phyloP scores from a whole-genome alignment of 768 basidiomycete genomes.

The Phylloporus arenicola region DNA sequence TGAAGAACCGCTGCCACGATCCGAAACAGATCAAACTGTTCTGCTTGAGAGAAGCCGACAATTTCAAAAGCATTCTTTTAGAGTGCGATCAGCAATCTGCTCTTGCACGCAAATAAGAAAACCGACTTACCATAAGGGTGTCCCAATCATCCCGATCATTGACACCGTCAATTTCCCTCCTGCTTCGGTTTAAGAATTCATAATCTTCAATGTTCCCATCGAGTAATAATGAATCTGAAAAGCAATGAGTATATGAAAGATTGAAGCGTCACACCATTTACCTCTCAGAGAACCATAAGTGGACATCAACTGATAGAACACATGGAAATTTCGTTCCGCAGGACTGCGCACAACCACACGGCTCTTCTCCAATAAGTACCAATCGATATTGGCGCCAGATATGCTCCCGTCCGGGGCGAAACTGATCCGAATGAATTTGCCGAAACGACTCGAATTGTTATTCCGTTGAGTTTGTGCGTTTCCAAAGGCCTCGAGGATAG shows the following conservation, averaged over 20 bases:
- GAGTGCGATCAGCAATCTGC: slow-evolving; percentile 4
- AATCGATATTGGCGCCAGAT: slow-evolving; percentile 96
- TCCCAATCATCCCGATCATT: slow-evolving; percentile 90
- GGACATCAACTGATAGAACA: slow-evolving; percentile 91
- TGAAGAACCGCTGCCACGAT: slow-evolving; percentile 91
- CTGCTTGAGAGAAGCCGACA: slow-evolving; percentile 79
- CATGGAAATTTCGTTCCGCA: slow-evolving; percentile 91
- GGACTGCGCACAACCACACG: slow-evolving; percentile 84
- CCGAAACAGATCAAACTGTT: slow-evolving; percentile 92
- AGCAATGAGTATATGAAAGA: slow-evolving; percentile 6
- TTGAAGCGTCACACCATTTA: slow-evolving; percentile 26
- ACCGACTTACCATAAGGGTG: slow-evolving; percentile 52
- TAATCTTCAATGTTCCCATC: slow-evolving; percentile 74
- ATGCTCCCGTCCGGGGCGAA: slow-evolving; percentile 93
- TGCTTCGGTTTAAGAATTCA: slow-evolving; percentile 85
- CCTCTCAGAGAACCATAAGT: slow-evolving; percentile 69
- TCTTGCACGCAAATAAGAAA: background rate
- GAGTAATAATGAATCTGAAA: slow-evolving; percentile 65
- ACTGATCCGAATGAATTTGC: slow-evolving; percentile 94
- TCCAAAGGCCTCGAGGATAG: slow-evolving; percentile 95
- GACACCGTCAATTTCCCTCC: slow-evolving; percentile 91
- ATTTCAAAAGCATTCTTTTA: slow-evolving; percentile 73
- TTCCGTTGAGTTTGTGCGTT: slow-evolving; percentile 98
- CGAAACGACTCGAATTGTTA: slow-evolving; percentile 98
- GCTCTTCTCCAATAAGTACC: slow-evolving; percentile 98